phyloP scores from a whole-genome alignment of 192 early-diverging fungal species.

The Coemansia sp. region DNA sequence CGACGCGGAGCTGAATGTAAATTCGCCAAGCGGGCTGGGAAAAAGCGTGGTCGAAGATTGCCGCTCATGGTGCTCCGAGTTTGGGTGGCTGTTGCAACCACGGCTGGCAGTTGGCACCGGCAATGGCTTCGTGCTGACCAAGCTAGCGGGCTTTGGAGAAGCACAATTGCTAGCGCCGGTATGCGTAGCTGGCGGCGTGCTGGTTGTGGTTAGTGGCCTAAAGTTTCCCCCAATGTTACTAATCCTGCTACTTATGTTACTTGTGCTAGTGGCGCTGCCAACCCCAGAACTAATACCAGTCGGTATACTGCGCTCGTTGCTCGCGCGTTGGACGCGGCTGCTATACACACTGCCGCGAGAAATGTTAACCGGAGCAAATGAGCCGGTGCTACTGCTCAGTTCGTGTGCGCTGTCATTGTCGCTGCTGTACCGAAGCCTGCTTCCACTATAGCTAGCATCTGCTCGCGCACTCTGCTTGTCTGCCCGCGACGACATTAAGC shows the following conservation, averaged over 20 bases:
- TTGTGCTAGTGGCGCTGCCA: background rate
- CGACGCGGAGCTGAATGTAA: background rate
- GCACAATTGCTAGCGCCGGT: background rate
- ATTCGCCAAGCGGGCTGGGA: background rate
- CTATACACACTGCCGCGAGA: background rate
- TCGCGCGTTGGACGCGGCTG: conserved; percentile 1
- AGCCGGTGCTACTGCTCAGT: conserved; percentile 13
- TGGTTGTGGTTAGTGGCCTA: background rate
- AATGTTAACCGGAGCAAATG: conserved; percentile 38
- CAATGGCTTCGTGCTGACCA: background rate
- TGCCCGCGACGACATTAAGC: conserved; percentile 14
- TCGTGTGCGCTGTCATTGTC: background rate
- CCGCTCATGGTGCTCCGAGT: background rate
- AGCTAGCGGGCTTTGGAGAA: background rate
- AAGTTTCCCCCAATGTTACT: background rate
- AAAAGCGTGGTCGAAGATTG: conserved; percentile 1
- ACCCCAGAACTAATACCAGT: background rate
- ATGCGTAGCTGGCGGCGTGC: background rate
- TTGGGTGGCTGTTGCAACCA: background rate
- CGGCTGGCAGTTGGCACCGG: background rate
- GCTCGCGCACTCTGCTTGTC: background rate
- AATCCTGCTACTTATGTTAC: background rate
- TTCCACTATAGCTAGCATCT: background rate
- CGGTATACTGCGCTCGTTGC: background rate
- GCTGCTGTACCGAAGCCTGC: conserved; percentile 6